phyloP scores from a whole-genome alignment of 495 filamentous ascomycete species.

The Poronia punctata region DNA sequence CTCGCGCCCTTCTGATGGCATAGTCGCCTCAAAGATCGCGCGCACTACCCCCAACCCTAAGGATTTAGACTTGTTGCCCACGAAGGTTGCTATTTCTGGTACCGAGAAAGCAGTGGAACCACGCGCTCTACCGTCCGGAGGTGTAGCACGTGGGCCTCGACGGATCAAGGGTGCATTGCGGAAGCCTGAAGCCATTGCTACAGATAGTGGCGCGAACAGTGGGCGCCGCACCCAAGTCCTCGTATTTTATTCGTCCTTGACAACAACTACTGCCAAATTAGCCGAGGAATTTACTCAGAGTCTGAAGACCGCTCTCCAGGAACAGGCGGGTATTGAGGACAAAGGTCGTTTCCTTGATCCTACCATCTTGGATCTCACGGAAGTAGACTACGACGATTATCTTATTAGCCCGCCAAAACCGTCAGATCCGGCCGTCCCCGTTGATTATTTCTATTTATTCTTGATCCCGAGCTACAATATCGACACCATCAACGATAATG shows the following conservation, averaged over 20 bases:
- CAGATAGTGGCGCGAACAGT: slow-evolving; percentile 6
- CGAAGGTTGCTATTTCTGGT: slow-evolving; percentile 4
- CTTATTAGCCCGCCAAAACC: slow-evolving; percentile 61
- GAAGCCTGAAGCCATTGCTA: slow-evolving; percentile 20
- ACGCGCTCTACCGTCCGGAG: slow-evolving; percentile 10
- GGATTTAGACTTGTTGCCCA: not conserved
- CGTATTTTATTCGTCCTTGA: slow-evolving; percentile 84
- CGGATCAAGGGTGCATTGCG: slow-evolving; percentile 44
- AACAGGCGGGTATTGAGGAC: slow-evolving; percentile 14
- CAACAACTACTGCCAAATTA: slow-evolving; percentile 65
- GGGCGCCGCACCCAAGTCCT: slow-evolving; percentile 57
- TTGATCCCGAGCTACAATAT: slow-evolving; percentile 87
- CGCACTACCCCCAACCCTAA: no score
- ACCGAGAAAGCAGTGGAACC: slow-evolving; percentile 10
- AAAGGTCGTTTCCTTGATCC: slow-evolving; percentile 46
- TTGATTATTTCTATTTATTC: slow-evolving; percentile 72
- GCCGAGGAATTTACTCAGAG: slow-evolving; percentile 51
- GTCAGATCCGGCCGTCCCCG: slow-evolving; percentile 23
- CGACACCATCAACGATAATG: slow-evolving; percentile 74
- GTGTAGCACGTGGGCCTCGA: slow-evolving; percentile 27
- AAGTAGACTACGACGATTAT: slow-evolving; percentile 86
- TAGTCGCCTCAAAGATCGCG: no score
- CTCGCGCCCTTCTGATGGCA: no score
- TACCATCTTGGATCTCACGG: slow-evolving; percentile 68
- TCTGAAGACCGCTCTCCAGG: slow-evolving; percentile 30